Base-by-base conservation (phyloP, 768 basidiomycete species). In the Pulveroboletus sp. region DNA sequence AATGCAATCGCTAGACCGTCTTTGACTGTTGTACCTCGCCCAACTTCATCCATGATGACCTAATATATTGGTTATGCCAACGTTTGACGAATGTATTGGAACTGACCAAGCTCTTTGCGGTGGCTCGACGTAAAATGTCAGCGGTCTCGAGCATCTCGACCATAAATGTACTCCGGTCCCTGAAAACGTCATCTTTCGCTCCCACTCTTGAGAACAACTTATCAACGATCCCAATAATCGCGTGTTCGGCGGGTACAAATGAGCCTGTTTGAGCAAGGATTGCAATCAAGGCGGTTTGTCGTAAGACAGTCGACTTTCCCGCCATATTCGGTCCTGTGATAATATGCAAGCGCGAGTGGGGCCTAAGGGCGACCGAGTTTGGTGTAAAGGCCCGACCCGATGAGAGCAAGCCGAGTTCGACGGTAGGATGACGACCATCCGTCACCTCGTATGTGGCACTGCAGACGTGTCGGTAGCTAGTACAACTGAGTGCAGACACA, bases 41-140 rank as follows among this genome's bases (percentile, higher is more conserved):
- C 95, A n/a, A 99, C 93, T 73, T 99, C 95, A 64, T 99, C 95
- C 91, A 99, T 94, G 55, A 99, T 94, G n/a, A 98, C 88, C 91
- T 93, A 58, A 5, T 46, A 50, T 47, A 5, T 46, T 35, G 44
- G 45, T 31, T 52, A 56, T 32, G 38, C 38, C 30, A 18, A 33
- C 14, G 24, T 32, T 43, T 11, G 26, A 18, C 15, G 31, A 41
- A 45, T 43, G 43, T 30, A 53, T 21, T 0, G 33, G 24, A 11
- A 70, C 83, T 55, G 59, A 92, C 94, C 47, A 99, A 74, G 54
- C 93, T 96, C 49, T 74, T 79, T 2, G 80, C 69, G 8, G 93
- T 96, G 3, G 96, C 93, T 18, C 83, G 80, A 21, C 78, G 76
- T 17, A 99, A 76, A 51, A 99, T 97, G 40, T 93, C 86, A 1